Conservation (phyloP, 2,329 filamentous ascomycete genomes). For the Stagonosporopsis cucurbitacearum region DNA sequence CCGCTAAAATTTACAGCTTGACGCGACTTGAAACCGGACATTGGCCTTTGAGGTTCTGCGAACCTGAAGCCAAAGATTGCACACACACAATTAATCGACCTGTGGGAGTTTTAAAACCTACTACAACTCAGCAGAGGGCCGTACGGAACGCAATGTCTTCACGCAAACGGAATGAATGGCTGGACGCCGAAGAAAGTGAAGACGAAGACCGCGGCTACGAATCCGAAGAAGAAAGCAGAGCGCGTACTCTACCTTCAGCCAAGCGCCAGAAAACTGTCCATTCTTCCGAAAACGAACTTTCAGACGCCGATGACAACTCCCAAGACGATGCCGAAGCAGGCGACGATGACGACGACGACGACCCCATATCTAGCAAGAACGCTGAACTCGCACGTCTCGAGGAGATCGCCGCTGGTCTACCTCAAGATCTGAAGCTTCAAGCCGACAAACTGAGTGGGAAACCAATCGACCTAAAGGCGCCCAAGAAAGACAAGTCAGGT, state of each 20-base stretch:
- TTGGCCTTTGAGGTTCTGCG: background rate
- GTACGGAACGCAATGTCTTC: constrained; percentile 61
- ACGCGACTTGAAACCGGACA: background rate
- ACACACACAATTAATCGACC: too few relatives aligned
- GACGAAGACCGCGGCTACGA: constrained; percentile 63
- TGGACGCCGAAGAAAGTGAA: constrained; percentile 59
- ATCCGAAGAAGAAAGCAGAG: constrained; percentile 73
- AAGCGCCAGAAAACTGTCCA: constrained; percentile 69
- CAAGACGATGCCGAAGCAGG: constrained; percentile 35
- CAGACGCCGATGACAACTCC: constrained; percentile 22
- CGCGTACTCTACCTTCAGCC: constrained; percentile 58
- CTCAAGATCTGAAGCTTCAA: constrained; percentile 46
- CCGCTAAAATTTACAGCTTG: constrained; percentile 31
- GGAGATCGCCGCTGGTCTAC: constrained; percentile 37
- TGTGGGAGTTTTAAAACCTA: too few relatives aligned
- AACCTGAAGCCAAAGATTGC: background rate
- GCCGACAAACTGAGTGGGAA: constrained; percentile 29
- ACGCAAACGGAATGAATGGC: constrained; percentile 75
- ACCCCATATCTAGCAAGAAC: constrained; percentile 37
- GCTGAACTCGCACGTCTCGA: constrained; percentile 43
- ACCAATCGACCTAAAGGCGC: constrained; percentile 52
- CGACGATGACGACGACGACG: constrained; percentile 30
- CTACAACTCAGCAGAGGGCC: too few relatives aligned
- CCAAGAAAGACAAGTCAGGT: constrained; percentile 73
- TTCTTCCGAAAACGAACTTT: constrained; percentile 38